These are phyloP conservation scores for Ophiostoma sp. DNA, from an alignment of 2,329 filamentous ascomycete species.

Conservation along the genomic window DNA sequence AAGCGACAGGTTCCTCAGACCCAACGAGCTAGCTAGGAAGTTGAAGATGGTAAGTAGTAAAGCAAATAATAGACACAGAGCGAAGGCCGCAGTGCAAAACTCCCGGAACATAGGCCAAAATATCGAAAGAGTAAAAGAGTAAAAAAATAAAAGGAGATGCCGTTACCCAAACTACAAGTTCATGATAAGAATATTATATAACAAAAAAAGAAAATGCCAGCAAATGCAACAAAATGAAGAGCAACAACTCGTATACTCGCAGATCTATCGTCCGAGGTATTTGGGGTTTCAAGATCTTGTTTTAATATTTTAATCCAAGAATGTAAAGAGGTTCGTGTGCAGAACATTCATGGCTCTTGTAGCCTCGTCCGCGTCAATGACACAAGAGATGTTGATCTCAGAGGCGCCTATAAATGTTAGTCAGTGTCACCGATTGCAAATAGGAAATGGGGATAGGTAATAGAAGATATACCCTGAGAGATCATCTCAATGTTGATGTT, in stretches of 20 bases:
- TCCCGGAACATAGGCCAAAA: background rate
- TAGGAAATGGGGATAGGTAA: background rate
- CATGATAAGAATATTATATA: background rate
- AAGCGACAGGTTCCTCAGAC: background rate
- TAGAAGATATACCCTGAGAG: constrained; percentile 67
- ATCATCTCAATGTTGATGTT: constrained; percentile 99
- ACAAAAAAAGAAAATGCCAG: background rate
- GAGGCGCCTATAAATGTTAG: constrained; percentile 63
- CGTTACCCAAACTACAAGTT: background rate
- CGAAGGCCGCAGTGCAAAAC: background rate
- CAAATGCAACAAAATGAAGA: background rate
- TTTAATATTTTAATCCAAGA: constrained; percentile 59
- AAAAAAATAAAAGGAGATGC: background rate
- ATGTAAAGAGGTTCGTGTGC: constrained; percentile 94
- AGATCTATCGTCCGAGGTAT: no score
- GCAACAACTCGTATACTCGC: constrained; percentile 3
- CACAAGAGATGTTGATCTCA: constrained; percentile 98
- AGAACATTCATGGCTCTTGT: constrained; percentile 92
- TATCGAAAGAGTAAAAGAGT: background rate
- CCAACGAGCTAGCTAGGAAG: background rate
- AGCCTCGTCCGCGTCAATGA: constrained; percentile 86
- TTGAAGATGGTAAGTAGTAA: background rate
- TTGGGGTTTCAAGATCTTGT: background rate
- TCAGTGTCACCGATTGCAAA: constrained; percentile 15
- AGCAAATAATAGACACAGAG: constrained; percentile 11